A percentile compares a stretch with the other conserved stretches of the same genome.
These are phyloP conservation scores for Penicillium olsonii DNA, from an alignment of 2,329 filamentous ascomycete genomes.

Conservation along the genomic window DNA sequence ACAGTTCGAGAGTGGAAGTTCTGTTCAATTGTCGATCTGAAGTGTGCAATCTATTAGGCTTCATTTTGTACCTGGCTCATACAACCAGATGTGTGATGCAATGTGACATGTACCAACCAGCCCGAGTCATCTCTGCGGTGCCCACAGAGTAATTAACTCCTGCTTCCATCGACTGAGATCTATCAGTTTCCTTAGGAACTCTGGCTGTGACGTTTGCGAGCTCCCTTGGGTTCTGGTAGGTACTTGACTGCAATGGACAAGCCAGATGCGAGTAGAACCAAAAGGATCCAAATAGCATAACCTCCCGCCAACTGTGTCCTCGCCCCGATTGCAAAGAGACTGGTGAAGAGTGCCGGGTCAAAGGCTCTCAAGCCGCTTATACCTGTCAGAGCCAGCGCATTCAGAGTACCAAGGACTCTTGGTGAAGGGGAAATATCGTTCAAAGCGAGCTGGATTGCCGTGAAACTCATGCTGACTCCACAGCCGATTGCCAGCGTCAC, in stretches of 20 bases:
- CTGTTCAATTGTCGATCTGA: too few relatives aligned
- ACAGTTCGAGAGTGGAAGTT: too few relatives aligned
- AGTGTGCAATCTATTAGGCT: too few relatives aligned
- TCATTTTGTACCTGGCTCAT: too few relatives aligned
- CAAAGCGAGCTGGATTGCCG: constrained; percentile 69
- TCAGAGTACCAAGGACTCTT: constrained; percentile 68
- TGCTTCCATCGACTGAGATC: neutral
- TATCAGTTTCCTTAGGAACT: neutral
- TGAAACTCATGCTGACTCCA: constrained; percentile 70
- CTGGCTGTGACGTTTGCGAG: neutral
- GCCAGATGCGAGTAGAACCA: constrained; percentile 34
- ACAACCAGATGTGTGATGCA: too few relatives aligned
- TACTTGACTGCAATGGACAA: constrained; percentile 31
- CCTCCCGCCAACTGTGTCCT: constrained; percentile 63
- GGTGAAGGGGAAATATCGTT: constrained; percentile 72
- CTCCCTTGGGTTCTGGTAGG: constrained; percentile 16
- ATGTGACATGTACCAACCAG: too few relatives aligned
- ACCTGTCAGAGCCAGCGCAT: constrained; percentile 66
- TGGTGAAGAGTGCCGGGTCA: constrained; percentile 66
- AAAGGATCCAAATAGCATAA: constrained; percentile 61
- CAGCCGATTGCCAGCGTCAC: constrained; percentile 56
- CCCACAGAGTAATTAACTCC: too few relatives aligned
- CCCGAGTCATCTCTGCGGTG: too few relatives aligned
- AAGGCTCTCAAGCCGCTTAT: constrained; percentile 65
- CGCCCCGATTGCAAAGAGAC: constrained; percentile 68